phyloP scores from a whole-genome alignment of 345 rosid species.

The Rhizophora apiculata region DNA sequence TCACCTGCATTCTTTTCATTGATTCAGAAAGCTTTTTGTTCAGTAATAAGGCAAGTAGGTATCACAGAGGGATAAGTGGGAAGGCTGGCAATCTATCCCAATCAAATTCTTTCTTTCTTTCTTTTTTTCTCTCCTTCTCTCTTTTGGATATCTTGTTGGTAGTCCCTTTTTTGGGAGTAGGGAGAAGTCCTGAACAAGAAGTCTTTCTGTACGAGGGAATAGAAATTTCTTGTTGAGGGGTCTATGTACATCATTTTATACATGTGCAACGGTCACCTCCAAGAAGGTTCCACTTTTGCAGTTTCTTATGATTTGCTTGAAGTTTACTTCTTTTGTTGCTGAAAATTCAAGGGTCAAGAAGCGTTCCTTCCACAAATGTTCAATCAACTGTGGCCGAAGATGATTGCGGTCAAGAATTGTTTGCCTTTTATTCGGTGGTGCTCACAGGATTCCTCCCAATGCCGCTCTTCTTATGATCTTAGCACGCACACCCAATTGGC shows the following conservation, averaged over 20 bases:
- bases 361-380: no score
- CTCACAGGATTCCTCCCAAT: no score
- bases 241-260: conserved; percentile 23
- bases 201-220: conserved; percentile 16
- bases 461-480: no score
- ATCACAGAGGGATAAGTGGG: conserved; percentile 20
- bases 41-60: conserved; percentile 26
- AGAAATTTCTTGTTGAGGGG: conserved; percentile 22
- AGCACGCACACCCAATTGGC: no score
- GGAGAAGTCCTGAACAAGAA: conserved; percentile 17
- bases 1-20: conserved; percentile 20
- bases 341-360: no score
- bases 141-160: neutral
- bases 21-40: conserved; percentile 39
- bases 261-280: conserved; percentile 23
- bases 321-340: no score
- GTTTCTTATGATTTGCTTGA: neutral
- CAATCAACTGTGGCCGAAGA: no score
- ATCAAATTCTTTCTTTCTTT: neutral
- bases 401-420: no score
- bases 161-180: neutral
- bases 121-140: neutral
- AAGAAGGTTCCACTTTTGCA: neutral
- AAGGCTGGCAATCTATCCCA: conserved; percentile 7
- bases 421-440: no score